These are phyloP conservation scores for Fraxinus floribunda DNA, from an alignment of 305 asterid species.

Conservation along the genomic window DNA sequence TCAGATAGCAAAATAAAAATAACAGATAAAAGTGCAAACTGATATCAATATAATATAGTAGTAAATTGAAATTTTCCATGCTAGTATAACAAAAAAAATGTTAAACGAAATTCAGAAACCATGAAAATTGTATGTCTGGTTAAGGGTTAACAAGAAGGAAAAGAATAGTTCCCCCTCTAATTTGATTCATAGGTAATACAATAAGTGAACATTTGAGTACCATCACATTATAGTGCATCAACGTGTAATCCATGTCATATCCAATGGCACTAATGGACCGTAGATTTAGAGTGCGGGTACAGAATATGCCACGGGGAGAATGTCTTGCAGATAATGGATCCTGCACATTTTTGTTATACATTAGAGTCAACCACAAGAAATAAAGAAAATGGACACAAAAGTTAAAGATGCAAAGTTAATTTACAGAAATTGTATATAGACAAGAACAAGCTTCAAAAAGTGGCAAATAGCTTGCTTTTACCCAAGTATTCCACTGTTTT, in stretches of 20 bases:
- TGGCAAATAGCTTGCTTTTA: conserved; percentile 4
- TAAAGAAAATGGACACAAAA: conserved; percentile 2
- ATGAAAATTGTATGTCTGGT: background rate
- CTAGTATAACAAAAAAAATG: background rate
- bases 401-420: background rate
- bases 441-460: background rate
- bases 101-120: background rate
- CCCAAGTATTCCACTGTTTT: background rate
- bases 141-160: background rate
- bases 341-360: conserved; percentile 40
- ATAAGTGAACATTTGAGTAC: conserved; percentile 35
- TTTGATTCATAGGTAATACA: conserved; percentile 2
- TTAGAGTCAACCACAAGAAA: conserved; percentile 20
- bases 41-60: background rate
- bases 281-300: conserved; percentile 77
- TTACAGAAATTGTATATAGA: background rate
- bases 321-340: conserved; percentile 64
- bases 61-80: background rate
- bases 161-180: background rate
- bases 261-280: conserved; percentile 86
- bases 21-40: background rate
- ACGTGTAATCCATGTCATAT: conserved; percentile 94
- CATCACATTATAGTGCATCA: conserved; percentile 81
- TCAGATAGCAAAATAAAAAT: background rate
- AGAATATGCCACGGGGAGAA: conserved; percentile 83